Base-by-base conservation (phyloP, 768 basidiomycete genomes). In the Grammothele lineata region DNA sequence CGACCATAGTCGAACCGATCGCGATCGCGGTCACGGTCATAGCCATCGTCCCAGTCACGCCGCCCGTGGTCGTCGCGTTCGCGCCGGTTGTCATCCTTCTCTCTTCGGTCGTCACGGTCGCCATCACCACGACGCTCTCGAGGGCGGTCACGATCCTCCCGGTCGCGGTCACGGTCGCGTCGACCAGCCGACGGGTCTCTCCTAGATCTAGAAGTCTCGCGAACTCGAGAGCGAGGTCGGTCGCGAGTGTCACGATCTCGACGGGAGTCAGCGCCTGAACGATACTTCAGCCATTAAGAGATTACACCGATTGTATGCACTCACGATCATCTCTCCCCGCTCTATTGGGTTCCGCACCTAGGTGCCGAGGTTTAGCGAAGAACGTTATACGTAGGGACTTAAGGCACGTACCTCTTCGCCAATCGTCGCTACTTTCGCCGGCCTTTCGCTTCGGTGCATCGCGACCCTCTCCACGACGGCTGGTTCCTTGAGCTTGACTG, bases 341-440 rank as follows among this genome's bases (percentile, higher is more conserved):
- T 45, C 83, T 74, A 48, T 66, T 60, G 43, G 72, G 67, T 53
- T 83, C 79, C 43, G 71, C 62, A 53, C 70, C 77, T 80, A 48
- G 15, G 45, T 21, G 22, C 7, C 5, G 7, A 3, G 17, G n/a
- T 40, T 33, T 47, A 41, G 18, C 44, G 9, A 24, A 19, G n/a
- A 22, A 17, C 9, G 17, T 11, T 17, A 7, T n/a, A 25, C 9
- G 35, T 19, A 46, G 36, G 41, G 35, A 15, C n/a, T n/a, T n/a
- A n/a, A n/a, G n/a, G n/a, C 8, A 65, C 75, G 53, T 57, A 88
- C 89, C 85, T 79, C 86, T 76, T 61, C 89, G 76, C 89, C 89
- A 92, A 59, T 92, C 89, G 57, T 91, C 87, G 56, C 79, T 82
- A 21, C 71, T 72, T 62, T 91, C 89, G 30, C 82, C 85, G 36